Conservation (phyloP, 2,329 filamentous ascomycete genomes). For the Penicillium glabrum region DNA sequence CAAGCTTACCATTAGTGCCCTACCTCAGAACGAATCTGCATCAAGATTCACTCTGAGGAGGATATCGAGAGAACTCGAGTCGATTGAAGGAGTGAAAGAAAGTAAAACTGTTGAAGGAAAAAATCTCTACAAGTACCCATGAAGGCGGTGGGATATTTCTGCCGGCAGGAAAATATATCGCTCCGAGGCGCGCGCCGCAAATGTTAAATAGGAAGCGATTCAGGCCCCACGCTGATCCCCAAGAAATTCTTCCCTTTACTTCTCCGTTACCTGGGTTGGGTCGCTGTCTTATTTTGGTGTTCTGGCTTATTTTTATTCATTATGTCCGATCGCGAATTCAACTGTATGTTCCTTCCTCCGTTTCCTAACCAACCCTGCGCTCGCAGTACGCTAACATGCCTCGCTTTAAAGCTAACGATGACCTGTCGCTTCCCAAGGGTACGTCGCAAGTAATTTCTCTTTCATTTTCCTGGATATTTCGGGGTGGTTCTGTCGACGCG, state of each 20-base stretch:
- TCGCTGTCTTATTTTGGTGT: neutral
- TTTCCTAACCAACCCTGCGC: slow-evolving; percentile 6
- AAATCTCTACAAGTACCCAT: slow-evolving; percentile 23
- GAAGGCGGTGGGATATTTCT: slow-evolving; percentile 26
- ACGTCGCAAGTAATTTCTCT: slow-evolving; percentile 9
- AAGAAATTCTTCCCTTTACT: slow-evolving; percentile 4
- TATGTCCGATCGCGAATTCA: slow-evolving; percentile 59
- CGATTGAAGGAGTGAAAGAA: slow-evolving; percentile 4
- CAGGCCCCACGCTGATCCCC: slow-evolving; percentile 18
- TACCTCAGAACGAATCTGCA: slow-evolving; percentile 18
- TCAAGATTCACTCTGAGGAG: slow-evolving; percentile 19
- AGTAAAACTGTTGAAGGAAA: slow-evolving; percentile 18
- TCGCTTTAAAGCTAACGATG: slow-evolving; percentile 51
- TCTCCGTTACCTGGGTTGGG: neutral
- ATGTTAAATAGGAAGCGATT: slow-evolving; percentile 3
- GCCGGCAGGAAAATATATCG: slow-evolving; percentile 26
- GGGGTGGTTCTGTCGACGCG: neutral
- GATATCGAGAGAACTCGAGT: neutral
- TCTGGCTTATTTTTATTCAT: slow-evolving; percentile 6
- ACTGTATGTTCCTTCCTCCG: slow-evolving; percentile 36
- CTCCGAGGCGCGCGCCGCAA: slow-evolving; percentile 9
- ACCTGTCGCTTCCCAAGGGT: slow-evolving; percentile 62
- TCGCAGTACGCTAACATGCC: slow-evolving; percentile 20
- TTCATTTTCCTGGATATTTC: neutral
- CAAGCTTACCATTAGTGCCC: slow-evolving; percentile 29